Percentiles rank a stretch among this genome's conserved stretches.
phyloP scores from a whole-genome alignment of 208 protist genomes.

The Borovskyia barvae region DNA sequence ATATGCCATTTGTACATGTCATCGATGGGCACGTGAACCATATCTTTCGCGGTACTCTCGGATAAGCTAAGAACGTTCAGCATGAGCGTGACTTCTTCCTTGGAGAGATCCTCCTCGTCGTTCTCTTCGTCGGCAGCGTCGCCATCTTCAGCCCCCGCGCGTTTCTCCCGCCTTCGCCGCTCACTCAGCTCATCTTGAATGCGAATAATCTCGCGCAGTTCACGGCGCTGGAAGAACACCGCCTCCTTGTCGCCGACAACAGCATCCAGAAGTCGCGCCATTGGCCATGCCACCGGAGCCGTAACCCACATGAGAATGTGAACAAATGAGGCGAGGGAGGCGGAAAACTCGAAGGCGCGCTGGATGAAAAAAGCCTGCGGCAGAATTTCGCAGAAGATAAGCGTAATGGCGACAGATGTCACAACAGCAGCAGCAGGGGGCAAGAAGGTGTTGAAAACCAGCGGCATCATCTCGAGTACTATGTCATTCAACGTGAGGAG shows the following conservation, averaged over 20 bases:
- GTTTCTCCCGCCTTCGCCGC: constrained; percentile 15
- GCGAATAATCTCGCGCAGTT: constrained; percentile 59
- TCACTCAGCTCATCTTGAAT: constrained; percentile 49
- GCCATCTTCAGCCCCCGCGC: constrained; percentile 14
- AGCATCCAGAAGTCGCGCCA: constrained; percentile 54
- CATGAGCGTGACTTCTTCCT: constrained; percentile 65
- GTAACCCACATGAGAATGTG: constrained; percentile 53
- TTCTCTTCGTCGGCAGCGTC: constrained; percentile 19
- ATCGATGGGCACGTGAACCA: constrained; percentile 38
- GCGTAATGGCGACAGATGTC: constrained; percentile 48
- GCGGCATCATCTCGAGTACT: constrained; percentile 68
- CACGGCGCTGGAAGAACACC: constrained; percentile 54
- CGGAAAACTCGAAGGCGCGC: constrained; percentile 46
- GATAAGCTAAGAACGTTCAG: constrained; percentile 67
- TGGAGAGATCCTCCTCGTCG: constrained; percentile 50
- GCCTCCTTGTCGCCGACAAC: constrained; percentile 66
- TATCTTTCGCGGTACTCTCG: constrained; percentile 47
- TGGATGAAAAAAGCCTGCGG: constrained; percentile 71
- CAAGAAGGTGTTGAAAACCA: constrained; percentile 60
- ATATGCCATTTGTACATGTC: constrained; percentile 52
- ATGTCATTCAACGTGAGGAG: constrained; percentile 59
- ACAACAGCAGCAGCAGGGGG: constrained; percentile 47
- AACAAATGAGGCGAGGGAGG: constrained; percentile 52
- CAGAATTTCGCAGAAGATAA: constrained; percentile 78
- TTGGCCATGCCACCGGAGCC: constrained; percentile 61